These are phyloP conservation scores for Pistacia integerrima DNA, from an alignment of 345 rosid species.

Conservation along the genomic window DNA sequence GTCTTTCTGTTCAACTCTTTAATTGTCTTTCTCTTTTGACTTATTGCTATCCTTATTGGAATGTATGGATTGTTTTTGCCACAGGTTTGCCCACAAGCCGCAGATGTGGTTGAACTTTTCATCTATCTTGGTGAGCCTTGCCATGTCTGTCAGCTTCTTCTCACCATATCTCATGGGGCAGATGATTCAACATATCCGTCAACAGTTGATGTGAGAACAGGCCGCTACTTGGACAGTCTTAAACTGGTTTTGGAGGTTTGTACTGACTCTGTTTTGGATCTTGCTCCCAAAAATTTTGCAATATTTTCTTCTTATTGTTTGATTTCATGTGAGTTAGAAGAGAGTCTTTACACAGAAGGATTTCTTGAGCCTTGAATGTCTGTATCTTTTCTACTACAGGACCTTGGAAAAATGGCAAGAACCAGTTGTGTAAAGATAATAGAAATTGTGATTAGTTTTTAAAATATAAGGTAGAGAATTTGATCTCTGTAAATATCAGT, in stretches of 20 bases:
- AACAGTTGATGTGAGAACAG: slow-evolving; percentile 85
- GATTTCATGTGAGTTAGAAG: slow-evolving; percentile 3
- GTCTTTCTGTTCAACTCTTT: slow-evolving; percentile 7
- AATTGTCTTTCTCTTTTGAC: neutral
- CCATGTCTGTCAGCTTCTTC: slow-evolving; percentile 92
- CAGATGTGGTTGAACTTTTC: slow-evolving; percentile 83
- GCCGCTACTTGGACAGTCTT: slow-evolving; percentile 77
- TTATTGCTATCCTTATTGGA: slow-evolving; percentile 6
- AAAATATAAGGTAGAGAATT: neutral
- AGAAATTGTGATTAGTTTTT: neutral
- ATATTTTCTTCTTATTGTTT: neutral
- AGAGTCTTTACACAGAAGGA: neutral
- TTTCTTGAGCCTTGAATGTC: neutral
- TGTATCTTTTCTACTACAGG: neutral
- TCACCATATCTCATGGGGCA: slow-evolving; percentile 86
- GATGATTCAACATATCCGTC: slow-evolving; percentile 90
- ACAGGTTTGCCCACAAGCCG: slow-evolving; percentile 87
- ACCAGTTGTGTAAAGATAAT: neutral
- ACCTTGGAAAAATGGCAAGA: neutral
- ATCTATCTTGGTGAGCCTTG: slow-evolving; percentile 94
- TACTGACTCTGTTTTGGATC: slow-evolving; percentile 25
- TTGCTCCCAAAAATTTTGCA: slow-evolving; percentile 1
- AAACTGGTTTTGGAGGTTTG: slow-evolving; percentile 87
- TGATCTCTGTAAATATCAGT: too few relatives aligned
- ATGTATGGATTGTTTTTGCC: slow-evolving; percentile 14